Evolutionary conservation across 2,329 filamentous ascomycete species (phyloP).

Genomic region (Teratosphaeria epicoccoides): DNA sequence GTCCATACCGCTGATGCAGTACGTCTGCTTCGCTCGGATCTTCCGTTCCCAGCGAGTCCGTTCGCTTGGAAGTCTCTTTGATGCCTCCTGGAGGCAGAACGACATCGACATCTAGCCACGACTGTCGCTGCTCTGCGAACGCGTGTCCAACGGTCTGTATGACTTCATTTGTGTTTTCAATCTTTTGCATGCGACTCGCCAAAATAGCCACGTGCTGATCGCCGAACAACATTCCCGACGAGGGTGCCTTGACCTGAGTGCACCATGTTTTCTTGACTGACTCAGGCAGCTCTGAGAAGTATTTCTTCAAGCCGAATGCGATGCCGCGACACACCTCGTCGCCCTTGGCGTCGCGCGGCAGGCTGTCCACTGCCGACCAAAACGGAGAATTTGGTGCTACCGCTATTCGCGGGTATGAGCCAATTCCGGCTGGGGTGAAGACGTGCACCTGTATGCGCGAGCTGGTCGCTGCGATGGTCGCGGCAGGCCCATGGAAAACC

Average conservation of each 20-base stretch:
- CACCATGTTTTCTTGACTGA: slow-evolving; percentile 62
- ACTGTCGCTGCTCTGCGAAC: slow-evolving; percentile 69
- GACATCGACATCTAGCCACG: slow-evolving; percentile 78
- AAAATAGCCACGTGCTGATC: slow-evolving; percentile 90
- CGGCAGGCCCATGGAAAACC: slow-evolving; percentile 71
- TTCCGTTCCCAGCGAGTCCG: slow-evolving; percentile 15
- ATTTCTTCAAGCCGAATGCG: slow-evolving; percentile 87
- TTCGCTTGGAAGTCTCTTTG: slow-evolving; percentile 14
- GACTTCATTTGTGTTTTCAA: slow-evolving; percentile 65
- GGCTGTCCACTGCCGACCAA: slow-evolving; percentile 78
- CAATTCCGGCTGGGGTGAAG: slow-evolving; percentile 77
- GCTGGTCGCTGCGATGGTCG: slow-evolving; percentile 77
- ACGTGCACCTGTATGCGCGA: slow-evolving; percentile 93
- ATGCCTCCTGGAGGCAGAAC: slow-evolving; percentile 72
- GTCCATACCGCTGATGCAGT: slow-evolving; percentile 59
- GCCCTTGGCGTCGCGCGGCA: slow-evolving; percentile 89
- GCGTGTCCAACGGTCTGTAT: slow-evolving; percentile 63
- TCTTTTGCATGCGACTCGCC: slow-evolving; percentile 70
- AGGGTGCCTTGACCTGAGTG: slow-evolving; percentile 40
- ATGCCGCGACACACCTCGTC: slow-evolving; percentile 86
- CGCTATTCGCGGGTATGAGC: slow-evolving; percentile 81
- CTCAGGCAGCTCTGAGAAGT: slow-evolving; percentile 78
- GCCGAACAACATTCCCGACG: slow-evolving; percentile 61
- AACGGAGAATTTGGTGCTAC: slow-evolving; percentile 86
- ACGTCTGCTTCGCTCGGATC: slow-evolving; percentile 20